Percentiles rank a stretch among this genome's conserved stretches.
phyloP scores from a whole-genome alignment of 1,139 yeast species.

The Protomyces lactucae-debilis region DNA sequence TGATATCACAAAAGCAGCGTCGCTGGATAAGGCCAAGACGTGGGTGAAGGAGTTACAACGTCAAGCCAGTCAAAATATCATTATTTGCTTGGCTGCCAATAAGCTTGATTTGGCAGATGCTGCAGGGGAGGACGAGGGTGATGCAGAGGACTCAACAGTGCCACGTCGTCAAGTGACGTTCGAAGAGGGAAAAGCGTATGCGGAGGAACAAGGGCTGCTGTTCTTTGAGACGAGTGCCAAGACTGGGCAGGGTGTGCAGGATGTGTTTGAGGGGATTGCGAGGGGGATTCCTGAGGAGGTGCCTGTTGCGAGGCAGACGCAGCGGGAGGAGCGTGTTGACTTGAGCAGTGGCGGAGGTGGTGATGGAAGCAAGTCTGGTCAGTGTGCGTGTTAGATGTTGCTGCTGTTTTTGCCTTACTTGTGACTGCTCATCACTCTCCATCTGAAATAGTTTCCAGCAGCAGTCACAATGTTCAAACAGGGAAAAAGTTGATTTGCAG shows the following conservation, averaged over 20 bases:
- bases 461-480: background rate
- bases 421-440: too few species aligned
- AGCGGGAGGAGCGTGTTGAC: conserved; percentile 25
- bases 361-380: conserved; percentile 9
- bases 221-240: conserved; percentile 96
- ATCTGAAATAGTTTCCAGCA: too few species aligned
- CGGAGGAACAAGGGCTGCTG: conserved; percentile 76
- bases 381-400: conserved; percentile 16
- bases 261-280: conserved; percentile 87
- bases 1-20: conserved; percentile 95
- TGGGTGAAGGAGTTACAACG: conserved; percentile 97
- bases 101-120: conserved; percentile 59
- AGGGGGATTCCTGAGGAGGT: conserved; percentile 22
- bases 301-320: background rate
- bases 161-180: conserved; percentile 69
- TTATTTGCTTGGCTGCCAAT: conserved; percentile 91
- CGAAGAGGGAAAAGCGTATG: conserved; percentile 78
- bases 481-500: background rate
- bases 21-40: conserved; percentile 95
- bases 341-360: conserved; percentile 5
- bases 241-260: conserved; percentile 84
- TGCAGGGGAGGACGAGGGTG: conserved; percentile 38
- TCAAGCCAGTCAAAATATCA: conserved; percentile 84
- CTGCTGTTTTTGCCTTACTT: background rate
- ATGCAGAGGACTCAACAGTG: conserved; percentile 40